Base-by-base conservation (phyloP, 106 monocot genomes). In the Xerophyta viscosa region DNA sequence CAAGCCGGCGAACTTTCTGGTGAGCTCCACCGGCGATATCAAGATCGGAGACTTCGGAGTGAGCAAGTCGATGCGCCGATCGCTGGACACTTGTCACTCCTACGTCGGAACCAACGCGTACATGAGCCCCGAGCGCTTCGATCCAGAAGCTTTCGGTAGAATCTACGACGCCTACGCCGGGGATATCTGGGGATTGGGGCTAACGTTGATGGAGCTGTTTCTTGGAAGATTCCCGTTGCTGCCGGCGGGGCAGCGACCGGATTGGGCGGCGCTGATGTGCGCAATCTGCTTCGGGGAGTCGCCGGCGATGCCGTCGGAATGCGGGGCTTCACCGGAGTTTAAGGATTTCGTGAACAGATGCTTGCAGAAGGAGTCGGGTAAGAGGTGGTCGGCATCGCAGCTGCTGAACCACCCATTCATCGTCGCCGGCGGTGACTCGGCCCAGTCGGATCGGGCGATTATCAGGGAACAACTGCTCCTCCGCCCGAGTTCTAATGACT, bases 181-280 rank as follows among this genome's bases (percentile, higher is more conserved):
- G 3, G 90, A 91, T 52, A 77, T 91, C 24, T 91, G 90, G 90
- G 71, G 84, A 39, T 48, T 91, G 6, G 90, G 90, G 2, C 57
- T 91, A 6, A 80, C 77, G 2, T 29, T 85, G 18, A 44, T 91
- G 27, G 90, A 91, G 77, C 70, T 91, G 45, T 57, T 67, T 22
- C 29, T 85, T 19, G 81, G 78, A 0, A 63, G 60, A 15, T 91
- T 84, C 54, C 92, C 92, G 22, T 69, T 92, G 42, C 51, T 92
- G 24, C 70, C 64, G 37, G 62, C 61, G 31, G 92, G 92, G 24
- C 73, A 82, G 73, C 41, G 79, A 24, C 86, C 92, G 0, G 83
- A 79, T 39, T 92, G 92, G 92, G 82, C 86, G 3, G 64, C 86
- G 39, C 79, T 98, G 11, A 84, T 98, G 85, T 89, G 85, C 68